Base-by-base conservation (phyloP, 345 rosid species). In the Firmiana major region DNA sequence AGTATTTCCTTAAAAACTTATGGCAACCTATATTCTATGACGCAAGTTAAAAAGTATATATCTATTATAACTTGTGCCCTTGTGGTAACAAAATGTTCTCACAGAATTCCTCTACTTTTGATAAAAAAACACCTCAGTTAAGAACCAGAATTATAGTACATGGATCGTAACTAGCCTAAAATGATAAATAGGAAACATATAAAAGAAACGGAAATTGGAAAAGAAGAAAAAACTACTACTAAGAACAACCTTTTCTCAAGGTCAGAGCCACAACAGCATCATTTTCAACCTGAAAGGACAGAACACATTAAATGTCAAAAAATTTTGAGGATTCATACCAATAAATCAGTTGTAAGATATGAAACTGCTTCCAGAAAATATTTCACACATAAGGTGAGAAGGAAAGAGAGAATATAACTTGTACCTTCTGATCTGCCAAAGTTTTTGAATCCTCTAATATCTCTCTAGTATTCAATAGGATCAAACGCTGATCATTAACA, bases 221-320 rank as follows among this genome's bases (percentile, higher is more conserved):
- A 45, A 28, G 22, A 21, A 63, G 48, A 17, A 43, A 31, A 31
- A 43, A 60, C 36, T 71, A 26, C 63, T 24, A 55, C 13, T 60
- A 60, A 60, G 38, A 15, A 42, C 70, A 63, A 93, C 98, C 95
- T 94, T 89, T 93, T 81, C 91, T 89, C 78, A 94, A 83, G 26
- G 97, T 87, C 84, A 94, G 83, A 73, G 98, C 98, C 81, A 95
- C 91, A 28, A 90, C 90, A 51, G 91, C 92, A 83, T 95, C 99
- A 80, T 95, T 95, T 87, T 95, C 98, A 79, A 95, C 97, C 99
- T 93, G 90, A 60, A 87, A 79, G 82, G 59, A 78, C n/a, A 66
- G 11, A 42, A 38, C 8, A 71, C 75, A 65, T 49, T 48, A 48
- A 45, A 17, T 16, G 6, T 68, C 53, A 57, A 31, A 19, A 16